Conservation (phyloP, 805 yeast species). For the Saturnispora galanensis region DNA sequence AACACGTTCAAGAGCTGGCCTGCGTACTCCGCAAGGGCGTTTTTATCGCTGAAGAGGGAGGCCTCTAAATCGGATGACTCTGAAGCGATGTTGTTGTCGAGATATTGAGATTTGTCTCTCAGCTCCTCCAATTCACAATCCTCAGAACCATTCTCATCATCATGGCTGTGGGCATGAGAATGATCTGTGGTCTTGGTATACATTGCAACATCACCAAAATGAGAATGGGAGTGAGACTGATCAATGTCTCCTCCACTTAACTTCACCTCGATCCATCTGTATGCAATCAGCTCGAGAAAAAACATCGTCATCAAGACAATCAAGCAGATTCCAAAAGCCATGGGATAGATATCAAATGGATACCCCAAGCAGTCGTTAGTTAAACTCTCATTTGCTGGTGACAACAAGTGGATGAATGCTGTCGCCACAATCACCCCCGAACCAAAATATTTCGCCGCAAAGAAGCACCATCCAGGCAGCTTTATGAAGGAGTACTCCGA, state of each 20-base stretch:
- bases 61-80: not conserved
- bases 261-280: slow-evolving; percentile 32
- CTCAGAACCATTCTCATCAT: not conserved
- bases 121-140: slow-evolving; percentile 6
- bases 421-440: slow-evolving; percentile 80
- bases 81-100: not conserved
- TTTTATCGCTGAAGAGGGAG: slow-evolving; percentile 1
- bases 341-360: slow-evolving; percentile 41
- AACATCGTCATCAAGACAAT: slow-evolving; percentile 44
- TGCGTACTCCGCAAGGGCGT: slow-evolving; percentile 29
- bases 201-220: slow-evolving; percentile 37
- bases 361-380: slow-evolving; percentile 53
- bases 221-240: slow-evolving; percentile 39
- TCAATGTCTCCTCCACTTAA: slow-evolving; percentile 17
- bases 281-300: slow-evolving; percentile 41
- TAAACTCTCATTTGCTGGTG: slow-evolving; percentile 58
- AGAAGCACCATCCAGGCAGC: slow-evolving; percentile 54
- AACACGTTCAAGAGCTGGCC: slow-evolving; percentile 48
- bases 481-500: slow-evolving; percentile 49
- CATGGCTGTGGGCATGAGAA: not conserved
- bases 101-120: not conserved
- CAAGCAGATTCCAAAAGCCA: slow-evolving; percentile 45
- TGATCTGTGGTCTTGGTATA: slow-evolving; percentile 4
- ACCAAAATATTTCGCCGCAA: slow-evolving; percentile 66
- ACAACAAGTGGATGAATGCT: slow-evolving; percentile 64